Percentiles rank a stretch among this genome's conserved stretches.
These are phyloP conservation scores for Aspergillus conjunctus DNA, from an alignment of 495 filamentous ascomycete species.

Conservation along the genomic window DNA sequence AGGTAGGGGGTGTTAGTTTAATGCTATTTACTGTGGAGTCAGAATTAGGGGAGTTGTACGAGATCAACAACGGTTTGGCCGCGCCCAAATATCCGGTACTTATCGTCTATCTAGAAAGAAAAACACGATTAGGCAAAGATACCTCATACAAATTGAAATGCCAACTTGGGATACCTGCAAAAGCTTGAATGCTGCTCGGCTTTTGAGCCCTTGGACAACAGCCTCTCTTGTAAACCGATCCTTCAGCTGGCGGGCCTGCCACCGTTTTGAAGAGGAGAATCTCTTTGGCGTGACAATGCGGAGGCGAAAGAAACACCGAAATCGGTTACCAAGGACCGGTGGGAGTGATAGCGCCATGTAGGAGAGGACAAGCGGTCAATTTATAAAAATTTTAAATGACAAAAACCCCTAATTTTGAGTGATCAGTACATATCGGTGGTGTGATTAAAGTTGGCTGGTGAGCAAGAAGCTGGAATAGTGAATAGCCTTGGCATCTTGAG, in stretches of 20 bases:
- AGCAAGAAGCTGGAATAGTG: too few relatives aligned
- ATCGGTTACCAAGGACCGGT: neutral
- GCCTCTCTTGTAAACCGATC: constrained; percentile 74
- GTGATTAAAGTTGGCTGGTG: too few relatives aligned
- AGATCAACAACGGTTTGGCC: constrained; percentile 89
- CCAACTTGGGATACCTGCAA: constrained; percentile 59
- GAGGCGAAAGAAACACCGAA: constrained; percentile 16
- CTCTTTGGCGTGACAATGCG: constrained; percentile 21
- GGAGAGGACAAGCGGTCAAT: neutral
- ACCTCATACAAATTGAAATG: neutral
- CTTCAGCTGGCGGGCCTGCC: constrained; percentile 73
- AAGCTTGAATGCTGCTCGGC: constrained; percentile 90
- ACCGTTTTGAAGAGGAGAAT: constrained; percentile 71
- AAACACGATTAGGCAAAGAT: neutral
- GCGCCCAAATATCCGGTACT: constrained; percentile 72
- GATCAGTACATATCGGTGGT: too few relatives aligned
- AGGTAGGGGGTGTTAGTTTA: neutral
- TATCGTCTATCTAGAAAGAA: constrained; percentile 67
- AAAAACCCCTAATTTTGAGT: too few relatives aligned
- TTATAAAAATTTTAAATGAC: too few relatives aligned
- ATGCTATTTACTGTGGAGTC: neutral
- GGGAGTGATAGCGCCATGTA: constrained; percentile 10
- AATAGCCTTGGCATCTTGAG: too few relatives aligned
- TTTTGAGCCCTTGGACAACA: constrained; percentile 74
- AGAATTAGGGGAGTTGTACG: constrained; percentile 43